Evolutionary conservation across 1,139 yeast genomes (phyloP).

Genomic region (Kluyveromyces marxianus): DNA sequence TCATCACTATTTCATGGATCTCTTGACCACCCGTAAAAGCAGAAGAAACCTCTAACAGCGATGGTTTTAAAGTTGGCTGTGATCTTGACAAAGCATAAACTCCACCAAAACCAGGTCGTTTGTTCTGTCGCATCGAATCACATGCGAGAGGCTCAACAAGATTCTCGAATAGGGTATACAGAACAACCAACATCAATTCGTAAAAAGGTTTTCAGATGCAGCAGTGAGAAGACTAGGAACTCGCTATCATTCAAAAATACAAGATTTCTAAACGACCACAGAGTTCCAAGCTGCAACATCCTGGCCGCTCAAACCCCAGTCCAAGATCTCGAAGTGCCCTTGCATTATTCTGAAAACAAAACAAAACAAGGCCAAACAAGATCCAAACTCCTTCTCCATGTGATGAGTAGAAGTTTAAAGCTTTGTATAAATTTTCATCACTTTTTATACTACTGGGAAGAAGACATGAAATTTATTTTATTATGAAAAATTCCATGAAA

Average conservation of each 20-base stretch:
- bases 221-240: background rate
- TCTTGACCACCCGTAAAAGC: slow-evolving; percentile 29
- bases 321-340: background rate
- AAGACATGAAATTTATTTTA: too few relatives aligned
- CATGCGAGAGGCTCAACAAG: background rate
- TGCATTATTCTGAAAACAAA: background rate
- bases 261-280: too few relatives aligned
- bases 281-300: background rate
- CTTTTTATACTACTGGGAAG: too few relatives aligned
- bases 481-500: too few relatives aligned
- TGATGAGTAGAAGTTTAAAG: too few relatives aligned
- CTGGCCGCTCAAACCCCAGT: background rate
- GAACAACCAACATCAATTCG: background rate
- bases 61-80: slow-evolving; percentile 73
- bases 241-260: too few relatives aligned
- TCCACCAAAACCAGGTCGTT: background rate
- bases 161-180: background rate
- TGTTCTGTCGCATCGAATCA: slow-evolving; percentile 5
- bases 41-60: slow-evolving; percentile 90
- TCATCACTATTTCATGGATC: slow-evolving; percentile 91
- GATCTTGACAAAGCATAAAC: too few relatives aligned
- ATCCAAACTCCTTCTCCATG: too few relatives aligned
- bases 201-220: background rate
- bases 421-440: too few relatives aligned
- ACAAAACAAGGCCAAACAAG: background rate